These are phyloP conservation scores for Pyrenochaeta sp. DNA, from an alignment of 2,329 filamentous ascomycete species.

Conservation along the genomic window DNA sequence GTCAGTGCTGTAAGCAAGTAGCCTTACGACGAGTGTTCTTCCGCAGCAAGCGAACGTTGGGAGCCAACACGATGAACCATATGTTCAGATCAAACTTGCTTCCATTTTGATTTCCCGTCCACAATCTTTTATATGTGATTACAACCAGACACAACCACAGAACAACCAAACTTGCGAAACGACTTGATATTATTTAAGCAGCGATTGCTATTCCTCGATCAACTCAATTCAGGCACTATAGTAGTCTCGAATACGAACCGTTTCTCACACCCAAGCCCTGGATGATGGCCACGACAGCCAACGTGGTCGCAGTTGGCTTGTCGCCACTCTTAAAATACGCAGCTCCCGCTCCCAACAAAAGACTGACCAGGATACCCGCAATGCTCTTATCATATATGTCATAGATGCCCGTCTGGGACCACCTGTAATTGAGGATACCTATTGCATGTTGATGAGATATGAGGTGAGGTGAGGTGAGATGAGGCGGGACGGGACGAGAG, in stretches of 20 bases:
- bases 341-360: slow-evolving; percentile 34
- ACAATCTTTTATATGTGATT: too few species aligned
- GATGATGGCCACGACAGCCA: slow-evolving; percentile 32
- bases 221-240: not conserved
- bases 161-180: too few species aligned
- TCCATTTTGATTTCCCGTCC: too few species aligned
- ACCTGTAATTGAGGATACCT: slow-evolving; percentile 47
- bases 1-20: too few species aligned
- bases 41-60: not conserved
- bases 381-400: slow-evolving; percentile 42
- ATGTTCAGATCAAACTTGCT: not conserved
- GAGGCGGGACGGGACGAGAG: not conserved
- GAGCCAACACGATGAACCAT: not conserved
- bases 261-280: slow-evolving; percentile 33
- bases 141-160: too few species aligned
- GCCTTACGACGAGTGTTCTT: too few species aligned
- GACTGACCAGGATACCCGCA: slow-evolving; percentile 33
- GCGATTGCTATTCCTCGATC: not conserved
- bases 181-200: not conserved
- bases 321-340: slow-evolving; percentile 34
- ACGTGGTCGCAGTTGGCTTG: slow-evolving; percentile 28
- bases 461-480: not conserved
- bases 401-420: slow-evolving; percentile 40
- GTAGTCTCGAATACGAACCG: slow-evolving; percentile 24
- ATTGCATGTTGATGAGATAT: not conserved